A percentile compares a stretch with the other conserved stretches of the same genome.
Evolutionary conservation across 2,329 filamentous ascomycete species (phyloP).

Genomic region (Phyllosticta citribraziliensis): DNA sequence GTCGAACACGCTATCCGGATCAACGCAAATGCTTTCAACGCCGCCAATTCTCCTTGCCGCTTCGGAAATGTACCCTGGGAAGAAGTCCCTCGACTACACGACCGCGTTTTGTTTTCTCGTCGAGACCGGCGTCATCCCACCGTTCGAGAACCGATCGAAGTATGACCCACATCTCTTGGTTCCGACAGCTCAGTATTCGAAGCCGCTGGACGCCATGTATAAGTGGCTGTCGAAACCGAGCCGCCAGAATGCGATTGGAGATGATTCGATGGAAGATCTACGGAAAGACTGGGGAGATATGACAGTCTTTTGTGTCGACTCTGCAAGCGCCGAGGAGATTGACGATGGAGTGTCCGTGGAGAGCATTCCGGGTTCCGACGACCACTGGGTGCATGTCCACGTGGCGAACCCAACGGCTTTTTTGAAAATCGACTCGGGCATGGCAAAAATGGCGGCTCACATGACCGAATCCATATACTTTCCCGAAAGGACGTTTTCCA

Average conservation of each 20-base stretch:
- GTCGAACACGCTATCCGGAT: constrained; percentile 18
- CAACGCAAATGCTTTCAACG: constrained; percentile 48
- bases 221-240: constrained; percentile 14
- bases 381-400: constrained; percentile 70
- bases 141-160: constrained; percentile 59
- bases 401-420: constrained; percentile 69
- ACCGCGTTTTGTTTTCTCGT: constrained; percentile 60
- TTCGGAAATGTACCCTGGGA: constrained; percentile 49
- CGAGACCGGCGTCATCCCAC: constrained; percentile 61
- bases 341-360: constrained; percentile 73
- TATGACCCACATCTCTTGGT: constrained; percentile 48
- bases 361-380: constrained; percentile 38
- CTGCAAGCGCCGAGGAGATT: constrained; percentile 55
- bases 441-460: constrained; percentile 53
- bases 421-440: constrained; percentile 48
- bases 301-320: constrained; percentile 65
- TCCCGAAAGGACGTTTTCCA: constrained; percentile 46
- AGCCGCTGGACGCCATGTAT: constrained; percentile 34
- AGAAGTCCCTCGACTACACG: constrained; percentile 33
- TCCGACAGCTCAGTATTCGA: constrained; percentile 36
- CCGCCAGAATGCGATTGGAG: constrained; percentile 27
- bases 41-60: constrained; percentile 56
- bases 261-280: constrained; percentile 45
- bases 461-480: constrained; percentile 48
- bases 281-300: constrained; percentile 52